Conservation (phyloP, 805 yeast species). For the Cephaloascus fragrans region DNA sequence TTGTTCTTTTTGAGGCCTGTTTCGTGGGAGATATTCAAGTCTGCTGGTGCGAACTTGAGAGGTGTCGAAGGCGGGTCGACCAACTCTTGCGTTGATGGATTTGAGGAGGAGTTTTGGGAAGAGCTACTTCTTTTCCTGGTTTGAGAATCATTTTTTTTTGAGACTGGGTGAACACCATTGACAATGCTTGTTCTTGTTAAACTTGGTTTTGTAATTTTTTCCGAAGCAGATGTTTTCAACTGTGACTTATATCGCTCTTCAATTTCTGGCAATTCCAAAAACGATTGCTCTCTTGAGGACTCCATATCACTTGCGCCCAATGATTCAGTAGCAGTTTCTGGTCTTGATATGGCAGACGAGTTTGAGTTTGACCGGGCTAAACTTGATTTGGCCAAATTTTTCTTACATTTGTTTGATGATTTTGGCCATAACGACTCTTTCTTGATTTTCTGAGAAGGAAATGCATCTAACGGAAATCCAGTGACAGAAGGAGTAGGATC, state of each 20-base stretch:
- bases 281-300: constrained; percentile 6
- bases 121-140: not conserved
- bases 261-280: constrained; percentile 6
- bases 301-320: not conserved
- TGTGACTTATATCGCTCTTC: constrained; percentile 8
- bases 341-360: not conserved
- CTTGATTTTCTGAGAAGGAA: constrained; percentile 51
- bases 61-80: not conserved
- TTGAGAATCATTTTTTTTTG: too few relatives aligned
- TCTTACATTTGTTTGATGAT: constrained; percentile 12
- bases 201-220: constrained; percentile 20
- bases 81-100: too few relatives aligned
- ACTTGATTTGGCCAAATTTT: constrained; percentile 10
- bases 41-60: not conserved
- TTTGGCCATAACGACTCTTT: constrained; percentile 46
- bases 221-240: constrained; percentile 22
- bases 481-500: constrained; percentile 52
- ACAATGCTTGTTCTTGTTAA: constrained; percentile 8
- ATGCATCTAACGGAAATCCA: constrained; percentile 64
- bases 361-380: not conserved
- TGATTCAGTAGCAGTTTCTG: not conserved
- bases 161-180: not conserved
- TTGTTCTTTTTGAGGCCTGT: not conserved
- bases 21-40: not conserved
- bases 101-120: too few relatives aligned